Percentiles rank a stretch among this genome's conserved stretches.
These are phyloP conservation scores for Verbena officinalis DNA, from an alignment of 257 asterid species.

Conservation along the genomic window DNA sequence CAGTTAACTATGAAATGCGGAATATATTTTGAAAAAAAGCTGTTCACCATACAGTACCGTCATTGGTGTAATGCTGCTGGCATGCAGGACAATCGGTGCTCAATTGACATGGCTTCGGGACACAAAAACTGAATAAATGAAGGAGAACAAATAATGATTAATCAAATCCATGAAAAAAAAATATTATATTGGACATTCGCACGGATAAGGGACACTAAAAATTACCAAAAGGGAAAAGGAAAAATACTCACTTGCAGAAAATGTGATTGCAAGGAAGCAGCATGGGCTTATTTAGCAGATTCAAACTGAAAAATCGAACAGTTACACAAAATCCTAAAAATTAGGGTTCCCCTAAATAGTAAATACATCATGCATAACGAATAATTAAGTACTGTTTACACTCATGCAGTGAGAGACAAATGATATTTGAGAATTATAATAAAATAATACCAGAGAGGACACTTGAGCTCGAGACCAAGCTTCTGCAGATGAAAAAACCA, in stretches of 20 bases:
- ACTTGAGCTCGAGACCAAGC: conserved; percentile 85
- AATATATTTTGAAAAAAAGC: not conserved
- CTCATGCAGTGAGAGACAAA: not conserved
- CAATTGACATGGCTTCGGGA: conserved; percentile 37
- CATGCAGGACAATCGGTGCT: conserved; percentile 71
- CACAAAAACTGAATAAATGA: conserved; percentile 50
- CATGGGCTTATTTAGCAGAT: conserved; percentile 65
- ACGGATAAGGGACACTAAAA: not conserved
- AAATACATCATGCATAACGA: not conserved
- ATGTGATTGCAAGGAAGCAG: conserved; percentile 91
- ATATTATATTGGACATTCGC: not conserved
- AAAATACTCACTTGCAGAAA: conserved; percentile 73
- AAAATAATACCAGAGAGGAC: conserved; percentile 67
- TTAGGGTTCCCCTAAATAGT: conserved; percentile 1
- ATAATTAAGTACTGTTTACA: not conserved
- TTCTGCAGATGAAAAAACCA: conserved; percentile 75
- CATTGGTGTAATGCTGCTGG: conserved; percentile 43
- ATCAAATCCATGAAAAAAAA: not conserved
- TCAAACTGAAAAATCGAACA: conserved; percentile 48
- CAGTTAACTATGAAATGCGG: not conserved
- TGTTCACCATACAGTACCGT: conserved; percentile 42
- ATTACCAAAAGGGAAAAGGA: not conserved
- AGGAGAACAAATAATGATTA: not conserved
- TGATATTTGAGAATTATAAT: not conserved
- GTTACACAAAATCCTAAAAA: not conserved